phyloP scores from a whole-genome alignment of 139 green algal species.

The Coelastrella sp. region DNA sequence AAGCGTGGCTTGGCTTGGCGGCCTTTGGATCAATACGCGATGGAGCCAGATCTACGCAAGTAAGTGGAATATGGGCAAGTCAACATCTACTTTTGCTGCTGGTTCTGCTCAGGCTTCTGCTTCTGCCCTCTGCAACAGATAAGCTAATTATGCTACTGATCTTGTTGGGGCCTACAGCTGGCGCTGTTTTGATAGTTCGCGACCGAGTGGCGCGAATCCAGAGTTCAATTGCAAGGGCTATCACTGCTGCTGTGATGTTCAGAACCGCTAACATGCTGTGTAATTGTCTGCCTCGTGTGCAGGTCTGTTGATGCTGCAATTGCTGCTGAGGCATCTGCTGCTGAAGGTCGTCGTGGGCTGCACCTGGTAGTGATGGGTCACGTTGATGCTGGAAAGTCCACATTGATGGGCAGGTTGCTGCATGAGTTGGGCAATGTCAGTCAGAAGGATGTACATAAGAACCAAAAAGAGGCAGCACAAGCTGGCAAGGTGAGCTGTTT shows the following conservation, averaged over 20 bases:
- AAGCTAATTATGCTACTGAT: no score
- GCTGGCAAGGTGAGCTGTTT: slow-evolving; percentile 80
- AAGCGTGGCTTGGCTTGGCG: slow-evolving; percentile 32
- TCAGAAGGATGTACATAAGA: slow-evolving; percentile 80
- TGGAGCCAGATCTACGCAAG: slow-evolving; percentile 70
- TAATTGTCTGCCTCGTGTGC: not conserved
- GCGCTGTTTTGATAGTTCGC: no score
- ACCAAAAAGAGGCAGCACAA: slow-evolving; percentile 79
- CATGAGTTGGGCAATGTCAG: slow-evolving; percentile 81
- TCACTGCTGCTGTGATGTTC: no score
- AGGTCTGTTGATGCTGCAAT: slow-evolving; percentile 45
- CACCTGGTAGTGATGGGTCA: slow-evolving; percentile 95
- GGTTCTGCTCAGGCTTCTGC: no score
- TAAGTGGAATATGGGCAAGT: slow-evolving; percentile 1
- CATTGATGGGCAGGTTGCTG: slow-evolving; percentile 95
- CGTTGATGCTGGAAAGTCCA: slow-evolving; percentile 97
- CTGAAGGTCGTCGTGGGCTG: slow-evolving; percentile 54
- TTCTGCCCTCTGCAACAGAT: no score
- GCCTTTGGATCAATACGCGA: slow-evolving; percentile 64
- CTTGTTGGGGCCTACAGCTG: no score
- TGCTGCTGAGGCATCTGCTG: slow-evolving; percentile 37
- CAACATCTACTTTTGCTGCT: no score
- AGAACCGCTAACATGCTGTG: no score
- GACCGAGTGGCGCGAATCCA: no score
- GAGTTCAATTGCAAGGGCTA: no score